Conservation (phyloP, 805 yeast genomes). For the Wickerhamomyces queroliae region DNA sequence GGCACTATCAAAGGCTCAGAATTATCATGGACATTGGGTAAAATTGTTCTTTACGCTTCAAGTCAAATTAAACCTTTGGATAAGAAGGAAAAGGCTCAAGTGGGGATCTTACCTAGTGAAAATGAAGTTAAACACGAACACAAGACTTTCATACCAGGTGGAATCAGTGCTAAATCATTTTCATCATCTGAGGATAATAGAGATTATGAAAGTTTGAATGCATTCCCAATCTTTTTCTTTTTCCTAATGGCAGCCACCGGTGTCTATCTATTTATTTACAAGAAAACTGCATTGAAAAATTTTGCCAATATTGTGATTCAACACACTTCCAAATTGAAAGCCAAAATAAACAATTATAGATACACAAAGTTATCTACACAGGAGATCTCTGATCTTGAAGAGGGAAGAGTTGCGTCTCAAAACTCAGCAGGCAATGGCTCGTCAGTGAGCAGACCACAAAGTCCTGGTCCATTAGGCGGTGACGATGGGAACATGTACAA, state of each 20-base stretch:
- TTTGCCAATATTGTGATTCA: neutral
- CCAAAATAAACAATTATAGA: neutral
- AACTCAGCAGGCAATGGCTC: neutral
- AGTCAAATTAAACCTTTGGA: constrained; percentile 43
- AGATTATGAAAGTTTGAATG: neutral
- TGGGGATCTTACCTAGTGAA: constrained; percentile 4
- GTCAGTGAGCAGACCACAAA: neutral
- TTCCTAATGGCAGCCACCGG: neutral
- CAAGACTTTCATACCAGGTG: constrained; percentile 1
- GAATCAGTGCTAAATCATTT: neutral
- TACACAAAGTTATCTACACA: constrained; percentile 1
- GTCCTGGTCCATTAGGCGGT: neutral
- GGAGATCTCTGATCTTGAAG: constrained; percentile 1
- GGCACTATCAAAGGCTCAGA: constrained; percentile 78
- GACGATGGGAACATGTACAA: neutral
- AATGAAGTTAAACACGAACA: constrained; percentile 13
- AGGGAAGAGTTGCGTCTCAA: neutral
- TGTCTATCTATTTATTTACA: neutral
- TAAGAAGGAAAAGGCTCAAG: neutral
- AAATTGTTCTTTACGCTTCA: constrained; percentile 77
- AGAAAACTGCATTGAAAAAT: neutral
- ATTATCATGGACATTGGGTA: constrained; percentile 93
- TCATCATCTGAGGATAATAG: neutral
- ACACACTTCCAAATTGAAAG: neutral
- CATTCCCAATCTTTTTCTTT: neutral